A percentile compares a stretch with the other conserved stretches of the same genome.
Conservation (phyloP, 306 rosid genomes). For the Casuarina equisetifolia region DNA sequence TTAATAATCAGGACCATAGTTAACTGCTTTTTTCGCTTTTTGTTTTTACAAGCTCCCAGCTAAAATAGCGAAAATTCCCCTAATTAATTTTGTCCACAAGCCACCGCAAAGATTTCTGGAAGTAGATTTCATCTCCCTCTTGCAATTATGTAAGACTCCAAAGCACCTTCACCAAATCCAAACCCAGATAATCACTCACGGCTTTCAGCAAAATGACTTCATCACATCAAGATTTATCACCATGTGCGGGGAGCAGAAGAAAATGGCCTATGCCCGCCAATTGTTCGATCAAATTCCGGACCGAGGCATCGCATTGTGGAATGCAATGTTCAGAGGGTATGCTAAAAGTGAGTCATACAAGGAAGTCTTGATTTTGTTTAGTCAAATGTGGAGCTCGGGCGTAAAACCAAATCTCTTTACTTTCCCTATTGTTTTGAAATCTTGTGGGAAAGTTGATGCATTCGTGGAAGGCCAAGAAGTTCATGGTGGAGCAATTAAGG, state of each 20-base stretch:
- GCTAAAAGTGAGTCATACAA: slow-evolving; percentile 28
- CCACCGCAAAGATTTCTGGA: slow-evolving; percentile 44
- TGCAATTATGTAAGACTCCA: slow-evolving; percentile 63
- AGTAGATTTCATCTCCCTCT: slow-evolving; percentile 53
- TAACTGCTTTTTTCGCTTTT: too few species aligned
- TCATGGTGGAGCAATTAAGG: slow-evolving; percentile 42
- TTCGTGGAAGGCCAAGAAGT: slow-evolving; percentile 46
- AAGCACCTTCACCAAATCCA: slow-evolving; percentile 53
- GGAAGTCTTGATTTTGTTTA: slow-evolving; percentile 49
- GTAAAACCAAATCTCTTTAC: slow-evolving; percentile 48
- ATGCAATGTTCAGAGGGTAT: slow-evolving; percentile 59
- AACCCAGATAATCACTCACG: slow-evolving; percentile 49
- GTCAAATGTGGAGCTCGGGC: slow-evolving; percentile 39
- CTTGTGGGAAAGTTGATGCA: slow-evolving; percentile 37
- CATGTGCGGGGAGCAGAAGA: slow-evolving; percentile 37
- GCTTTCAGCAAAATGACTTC: slow-evolving; percentile 44
- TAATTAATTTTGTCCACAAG: slow-evolving; percentile 25
- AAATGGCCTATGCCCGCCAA: slow-evolving; percentile 46
- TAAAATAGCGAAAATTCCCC: slow-evolving; percentile 35
- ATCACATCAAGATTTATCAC: slow-evolving; percentile 48
- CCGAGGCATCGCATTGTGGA: slow-evolving; percentile 62
- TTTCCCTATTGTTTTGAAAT: slow-evolving; percentile 45
- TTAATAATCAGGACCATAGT: not conserved
- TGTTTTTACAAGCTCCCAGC: not conserved
- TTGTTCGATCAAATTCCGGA: slow-evolving; percentile 53